Base-by-base conservation (phyloP, 768 basidiomycete genomes). In the Pulveroboletus frians region DNA sequence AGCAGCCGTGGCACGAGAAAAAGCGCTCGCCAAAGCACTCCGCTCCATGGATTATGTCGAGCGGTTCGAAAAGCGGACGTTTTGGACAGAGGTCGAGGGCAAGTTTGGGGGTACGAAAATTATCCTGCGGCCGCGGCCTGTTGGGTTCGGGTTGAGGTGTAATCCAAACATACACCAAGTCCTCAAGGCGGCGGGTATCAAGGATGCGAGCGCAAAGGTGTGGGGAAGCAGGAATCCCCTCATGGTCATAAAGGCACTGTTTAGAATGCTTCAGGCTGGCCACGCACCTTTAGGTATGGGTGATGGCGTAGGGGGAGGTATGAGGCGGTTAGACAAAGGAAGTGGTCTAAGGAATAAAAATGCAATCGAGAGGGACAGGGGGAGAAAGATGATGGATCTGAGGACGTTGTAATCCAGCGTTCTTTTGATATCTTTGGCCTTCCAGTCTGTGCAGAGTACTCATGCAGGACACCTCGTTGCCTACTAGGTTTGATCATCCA, bases 141-240 rank as follows among this genome's bases (percentile, higher is more conserved):
- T 90, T 63, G 96, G 96, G 2, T 98, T 98, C 65, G 96, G 96
- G 7, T 72, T 99, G 49, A 76, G 84, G 49, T 91, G 89, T 63
- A 92, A 94, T 60, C 93, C 92, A 1, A 80, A 84, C 61, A 71
- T 99, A 46, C 93, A 99, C 67, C 81, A 85, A 61, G 78, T 99
- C 36, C 76, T 94, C 61, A 88, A 90, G 56, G 92, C 93, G 0
- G 94, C 93, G 1, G 96, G 95, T 10, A 88, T 99, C 71, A 88
- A 91, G 66, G 95, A 99, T 69, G 77, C 89, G 37, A 92, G 89
- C 57, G 95, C 90, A 27, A 97, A 96, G 70, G 88, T 98, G 17
- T 89, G 90, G 82, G 93, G 95, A 14, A 93, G 89, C 61, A 75
- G 88, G 55, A 97, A 95, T 69, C 81, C 78, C 32, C 54, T 67